Evolutionary conservation across 2,329 filamentous ascomycete species (phyloP), one percentile per base, ranked within the genome.

Genomic region (Apiospora sp.): DNA sequence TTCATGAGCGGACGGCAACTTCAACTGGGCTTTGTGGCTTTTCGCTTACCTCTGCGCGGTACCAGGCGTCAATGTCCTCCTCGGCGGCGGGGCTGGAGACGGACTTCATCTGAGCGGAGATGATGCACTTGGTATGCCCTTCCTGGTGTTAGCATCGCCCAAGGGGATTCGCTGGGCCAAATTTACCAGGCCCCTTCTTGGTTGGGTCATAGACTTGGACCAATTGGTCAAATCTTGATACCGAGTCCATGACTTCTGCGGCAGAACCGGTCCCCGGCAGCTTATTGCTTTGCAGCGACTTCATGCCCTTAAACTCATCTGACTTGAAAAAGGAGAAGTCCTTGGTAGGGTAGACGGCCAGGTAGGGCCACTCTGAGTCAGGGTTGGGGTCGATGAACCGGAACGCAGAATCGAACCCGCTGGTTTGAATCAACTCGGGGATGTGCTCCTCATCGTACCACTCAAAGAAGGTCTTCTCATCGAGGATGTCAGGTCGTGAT

Each of bases 391-490:
- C 75, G 7, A 79, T 73, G 72, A 77, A 83, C 37, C 82, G 81
- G 68, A 81, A 80, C 0, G 78, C 81, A 19, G 76, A 79, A 27
- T 77, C 73, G 44, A 84, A 80, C 34, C 80, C 80, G 43, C 76
- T 78, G 2, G 79, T 83, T 34, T 73, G 71, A 7, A 83, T 72
- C 34, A 84, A 79, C 71, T 84, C 82, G 22, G 80, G 74, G 46
- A 83, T 83, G 74, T 84, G 82, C 46, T 82, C 81, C 24, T 82
- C 75, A 69, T 83, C 82, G 74, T 84, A 84, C 83, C 83, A 84
- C 67, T 78, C 75, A 54, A 82, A 71, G 69, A 78, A 83, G 10
- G 77, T 77, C 14, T 75, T 37, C 69, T 82, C 79, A 71, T 77
- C 72, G 68, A 83, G 78, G 41, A 80, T 75, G 43, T 79, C 77